Evolutionary conservation across 192 early-diverging fungal genomes (phyloP).

Genomic region (Oehlia diaphana): DNA sequence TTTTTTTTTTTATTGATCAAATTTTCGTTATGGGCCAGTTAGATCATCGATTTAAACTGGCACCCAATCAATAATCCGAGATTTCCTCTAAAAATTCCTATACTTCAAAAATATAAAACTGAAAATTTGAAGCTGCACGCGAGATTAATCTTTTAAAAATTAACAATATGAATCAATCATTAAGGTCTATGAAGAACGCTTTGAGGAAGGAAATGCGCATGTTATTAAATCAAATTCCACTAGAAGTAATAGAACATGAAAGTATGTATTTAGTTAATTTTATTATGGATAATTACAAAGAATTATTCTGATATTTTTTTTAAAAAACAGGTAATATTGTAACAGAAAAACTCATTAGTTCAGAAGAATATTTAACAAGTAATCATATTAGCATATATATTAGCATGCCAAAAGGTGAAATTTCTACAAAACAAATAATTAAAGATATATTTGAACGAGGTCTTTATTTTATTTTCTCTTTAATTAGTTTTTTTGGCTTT

Average conservation of each 20-base stretch:
- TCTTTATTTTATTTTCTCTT: conserved; percentile 30
- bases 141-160: too few species aligned
- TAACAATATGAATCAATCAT: background rate
- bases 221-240: conserved; percentile 1
- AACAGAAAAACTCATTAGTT: conserved; percentile 38
- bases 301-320: background rate
- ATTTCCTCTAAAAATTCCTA: too few species aligned
- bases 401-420: conserved; percentile 54
- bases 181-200: background rate
- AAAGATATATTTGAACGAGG: conserved; percentile 44
- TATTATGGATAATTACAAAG: background rate
- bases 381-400: conserved; percentile 53
- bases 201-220: conserved; percentile 27
- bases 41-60: too few species aligned
- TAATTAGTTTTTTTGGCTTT: background rate
- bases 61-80: too few species aligned
- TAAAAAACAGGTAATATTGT: conserved; percentile 33
- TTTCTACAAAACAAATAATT: conserved; percentile 49
- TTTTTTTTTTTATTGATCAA: too few species aligned
- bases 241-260: conserved; percentile 15
- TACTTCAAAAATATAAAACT: too few species aligned
- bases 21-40: too few species aligned
- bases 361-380: conserved; percentile 41
- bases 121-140: too few species aligned
- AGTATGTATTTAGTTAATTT: background rate